phyloP scores from a whole-genome alignment of 148 eudicot genomes.

The Spergularia bocconei region DNA sequence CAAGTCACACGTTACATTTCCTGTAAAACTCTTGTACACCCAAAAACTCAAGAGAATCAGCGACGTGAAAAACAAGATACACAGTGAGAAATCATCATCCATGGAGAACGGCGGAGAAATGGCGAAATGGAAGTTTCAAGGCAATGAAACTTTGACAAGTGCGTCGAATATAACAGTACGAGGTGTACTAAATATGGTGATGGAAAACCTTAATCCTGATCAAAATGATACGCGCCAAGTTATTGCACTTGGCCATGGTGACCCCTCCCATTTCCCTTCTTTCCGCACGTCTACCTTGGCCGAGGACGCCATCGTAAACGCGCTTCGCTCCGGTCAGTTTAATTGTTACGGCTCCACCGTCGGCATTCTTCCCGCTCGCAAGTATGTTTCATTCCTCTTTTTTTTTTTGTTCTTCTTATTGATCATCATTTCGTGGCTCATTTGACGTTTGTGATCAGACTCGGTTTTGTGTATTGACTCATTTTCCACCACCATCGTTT shows the following conservation, averaged over 20 bases:
- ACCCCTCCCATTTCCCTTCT: slow-evolving; percentile 54
- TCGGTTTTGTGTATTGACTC: too few relatives aligned
- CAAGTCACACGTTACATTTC: too few relatives aligned
- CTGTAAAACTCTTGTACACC: too few relatives aligned
- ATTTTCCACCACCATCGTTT: too few relatives aligned
- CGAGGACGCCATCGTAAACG: slow-evolving; percentile 44
- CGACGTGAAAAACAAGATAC: not conserved
- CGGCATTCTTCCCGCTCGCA: slow-evolving; percentile 51
- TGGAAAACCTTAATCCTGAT: slow-evolving; percentile 24
- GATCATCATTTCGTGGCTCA: not conserved
- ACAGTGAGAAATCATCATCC: not conserved
- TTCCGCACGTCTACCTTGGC: slow-evolving; percentile 46
- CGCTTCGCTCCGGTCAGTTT: slow-evolving; percentile 44
- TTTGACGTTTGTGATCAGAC: too few relatives aligned
- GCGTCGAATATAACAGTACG: slow-evolving; percentile 36
- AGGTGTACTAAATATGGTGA: slow-evolving; percentile 28
- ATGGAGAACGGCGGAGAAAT: slow-evolving; percentile 22
- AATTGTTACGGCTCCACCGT: slow-evolving; percentile 39
- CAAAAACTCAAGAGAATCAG: too few relatives aligned
- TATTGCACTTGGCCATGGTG: slow-evolving; percentile 58
- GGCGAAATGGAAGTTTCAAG: slow-evolving; percentile 37
- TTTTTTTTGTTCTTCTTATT: not conserved
- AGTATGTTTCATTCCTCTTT: slow-evolving; percentile 15
- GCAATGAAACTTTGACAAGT: slow-evolving; percentile 21
- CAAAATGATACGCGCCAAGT: slow-evolving; percentile 29